phyloP scores from a whole-genome alignment of 495 filamentous ascomycete species.

The Annulohypoxylon bovei region DNA sequence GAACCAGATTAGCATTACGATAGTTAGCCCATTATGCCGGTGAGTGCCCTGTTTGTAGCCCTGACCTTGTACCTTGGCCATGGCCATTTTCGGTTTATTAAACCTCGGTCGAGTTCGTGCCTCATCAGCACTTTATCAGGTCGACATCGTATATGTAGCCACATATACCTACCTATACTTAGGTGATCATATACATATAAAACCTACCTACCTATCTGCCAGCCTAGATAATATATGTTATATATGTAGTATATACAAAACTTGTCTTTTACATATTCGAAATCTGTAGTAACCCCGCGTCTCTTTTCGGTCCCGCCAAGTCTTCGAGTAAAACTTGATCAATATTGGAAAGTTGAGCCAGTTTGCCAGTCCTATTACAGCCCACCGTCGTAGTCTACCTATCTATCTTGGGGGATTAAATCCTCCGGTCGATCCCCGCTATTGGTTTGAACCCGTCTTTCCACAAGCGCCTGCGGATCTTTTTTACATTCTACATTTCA shows the following conservation, averaged over 20 bases:
- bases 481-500: too few relatives aligned
- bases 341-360: slow-evolving; percentile 23
- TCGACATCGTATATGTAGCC: slow-evolving; percentile 1
- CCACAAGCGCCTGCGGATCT: slow-evolving; percentile 36
- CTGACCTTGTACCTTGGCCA: slow-evolving; percentile 1
- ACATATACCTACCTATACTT: neutral
- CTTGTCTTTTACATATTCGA: slow-evolving; percentile 9
- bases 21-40: slow-evolving; percentile 41
- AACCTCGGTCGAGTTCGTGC: slow-evolving; percentile 18
- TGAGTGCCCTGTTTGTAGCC: slow-evolving; percentile 22
- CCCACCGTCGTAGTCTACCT: slow-evolving; percentile 15
- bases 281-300: slow-evolving; percentile 15
- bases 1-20: slow-evolving; percentile 38
- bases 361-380: slow-evolving; percentile 29
- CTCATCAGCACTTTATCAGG: slow-evolving; percentile 25
- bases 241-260: neutral
- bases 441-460: slow-evolving; percentile 21
- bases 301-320: slow-evolving; percentile 15
- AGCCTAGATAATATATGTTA: too few relatives aligned
- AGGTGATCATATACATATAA: too few relatives aligned
- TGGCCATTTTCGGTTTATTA: slow-evolving; percentile 8
- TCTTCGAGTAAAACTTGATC: slow-evolving; percentile 3
- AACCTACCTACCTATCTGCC: neutral
- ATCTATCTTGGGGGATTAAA: slow-evolving; percentile 30
- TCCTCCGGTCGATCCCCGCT: slow-evolving; percentile 38